Evolutionary conservation across 306 rosid genomes (phyloP), one percentile per base, ranked within the genome.

Genomic region (Astragalus membranaceus): DNA sequence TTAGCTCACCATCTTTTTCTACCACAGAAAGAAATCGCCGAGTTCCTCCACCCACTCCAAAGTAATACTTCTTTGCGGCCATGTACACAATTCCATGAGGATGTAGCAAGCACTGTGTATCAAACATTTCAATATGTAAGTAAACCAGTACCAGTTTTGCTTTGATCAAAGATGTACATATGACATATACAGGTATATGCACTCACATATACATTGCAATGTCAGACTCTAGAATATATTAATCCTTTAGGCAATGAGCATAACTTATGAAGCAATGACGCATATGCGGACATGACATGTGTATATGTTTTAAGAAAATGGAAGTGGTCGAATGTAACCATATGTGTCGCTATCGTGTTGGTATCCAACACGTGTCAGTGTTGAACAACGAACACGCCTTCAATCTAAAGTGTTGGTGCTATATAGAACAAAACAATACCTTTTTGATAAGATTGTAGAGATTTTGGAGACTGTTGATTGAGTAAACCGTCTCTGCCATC

Each of bases 401-500:
- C 30, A 26, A 26, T 26, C 3, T 2, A 1, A 26, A 26, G 30
- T 26, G 30, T 26, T 26, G 3, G 30, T 26, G 30, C 30, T 26
- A 26, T 3, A 26, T 26, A 26, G 30, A 26, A 64, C 15, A 39
- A 74, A 73, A 70, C 1, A 47, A 30, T 86, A 94, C 97, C 98
- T 88, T 89, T 56, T 87, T 87, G 41, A 90, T 78, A 68, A 94
- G 98, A 81, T 83, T 82, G 78, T 89, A 92, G 5, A 94, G 97
- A 71, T 32, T 79, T 70, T 82, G 88, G 33, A 85, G 90, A 79
- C 89, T 78, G 61, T 78, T 79, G 67, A 85, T 79, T 20, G 96
- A 84, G 87, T 94, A 94, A 68, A 94, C 96, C 13, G 96, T 94
- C 84, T 94, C 98, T 14, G 96, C 98, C 98, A 94, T 94, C 41